Evolutionary conservation across 1,284 basidiomycete genomes (phyloP).

Genomic region (Wallemia ichthyophaga): DNA sequence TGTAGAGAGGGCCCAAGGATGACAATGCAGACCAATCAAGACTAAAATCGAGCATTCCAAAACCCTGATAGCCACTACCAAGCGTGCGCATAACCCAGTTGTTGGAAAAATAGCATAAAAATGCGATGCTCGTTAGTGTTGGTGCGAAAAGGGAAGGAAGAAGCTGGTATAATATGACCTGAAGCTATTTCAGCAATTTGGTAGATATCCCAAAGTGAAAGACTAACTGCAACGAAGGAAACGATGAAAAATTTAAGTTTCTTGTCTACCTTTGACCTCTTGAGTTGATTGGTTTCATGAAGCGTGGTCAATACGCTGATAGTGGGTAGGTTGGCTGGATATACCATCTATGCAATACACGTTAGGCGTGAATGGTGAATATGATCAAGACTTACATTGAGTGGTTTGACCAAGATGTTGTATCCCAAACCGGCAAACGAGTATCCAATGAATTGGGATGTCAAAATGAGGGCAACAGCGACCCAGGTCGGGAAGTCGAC

Average conservation of each 20-base stretch:
- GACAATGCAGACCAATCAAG: conserved; percentile 15
- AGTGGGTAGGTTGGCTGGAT: conserved; percentile 12
- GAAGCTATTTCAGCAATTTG: neutral
- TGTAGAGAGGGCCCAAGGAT: conserved; percentile 12
- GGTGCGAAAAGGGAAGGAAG: conserved; percentile 12
- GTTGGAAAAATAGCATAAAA: conserved; percentile 17
- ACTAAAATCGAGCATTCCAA: conserved; percentile 15
- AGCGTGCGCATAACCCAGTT: conserved; percentile 12
- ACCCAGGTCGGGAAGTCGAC: conserved; percentile 12
- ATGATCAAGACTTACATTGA: conserved; percentile 1
- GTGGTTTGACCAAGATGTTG: conserved; percentile 13
- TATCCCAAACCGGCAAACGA: conserved; percentile 14
- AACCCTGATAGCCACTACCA: conserved; percentile 16
- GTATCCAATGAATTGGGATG: conserved; percentile 14
- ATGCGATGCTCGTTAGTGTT: conserved; percentile 16
- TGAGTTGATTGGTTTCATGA: conserved; percentile 8
- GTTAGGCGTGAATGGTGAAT: too few species aligned
- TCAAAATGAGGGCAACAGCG: conserved; percentile 11
- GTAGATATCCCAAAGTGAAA: conserved; percentile 4
- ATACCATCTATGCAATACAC: conserved; percentile 12
- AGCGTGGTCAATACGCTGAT: conserved; percentile 13
- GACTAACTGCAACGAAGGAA: conserved; percentile 10
- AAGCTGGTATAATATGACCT: conserved; percentile 10
- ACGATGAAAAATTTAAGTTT: conserved; percentile 12
- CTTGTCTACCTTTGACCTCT: conserved; percentile 8